These are phyloP conservation scores for Tuber borchii DNA, from an alignment of 495 filamentous ascomycete species.

Conservation along the genomic window DNA sequence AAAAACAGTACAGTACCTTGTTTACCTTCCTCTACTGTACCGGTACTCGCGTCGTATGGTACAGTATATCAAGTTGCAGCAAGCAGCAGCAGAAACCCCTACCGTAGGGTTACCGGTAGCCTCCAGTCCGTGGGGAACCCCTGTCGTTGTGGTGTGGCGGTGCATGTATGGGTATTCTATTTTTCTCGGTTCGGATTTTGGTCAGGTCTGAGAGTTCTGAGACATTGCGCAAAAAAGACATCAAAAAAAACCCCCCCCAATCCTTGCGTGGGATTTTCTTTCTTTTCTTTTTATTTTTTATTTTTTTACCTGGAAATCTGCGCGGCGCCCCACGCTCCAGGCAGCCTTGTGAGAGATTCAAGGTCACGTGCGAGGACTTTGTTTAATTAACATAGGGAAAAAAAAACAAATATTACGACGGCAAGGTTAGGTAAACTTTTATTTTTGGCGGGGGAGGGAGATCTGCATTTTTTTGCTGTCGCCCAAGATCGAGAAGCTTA, in stretches of 20 bases:
- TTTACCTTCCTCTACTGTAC: too few relatives aligned
- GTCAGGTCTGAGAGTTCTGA: not conserved
- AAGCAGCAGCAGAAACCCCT: too few relatives aligned
- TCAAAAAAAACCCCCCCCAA: not conserved
- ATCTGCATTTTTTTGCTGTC: not conserved
- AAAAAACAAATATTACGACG: not conserved
- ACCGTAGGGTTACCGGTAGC: too few relatives aligned
- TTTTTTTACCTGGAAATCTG: not conserved
- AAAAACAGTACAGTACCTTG: not conserved
- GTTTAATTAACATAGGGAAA: not conserved
- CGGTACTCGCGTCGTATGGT: too few relatives aligned
- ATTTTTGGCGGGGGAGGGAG: not conserved
- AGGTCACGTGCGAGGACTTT: not conserved
- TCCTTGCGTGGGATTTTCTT: not conserved
- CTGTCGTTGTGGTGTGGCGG: not conserved
- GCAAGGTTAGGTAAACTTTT: not conserved
- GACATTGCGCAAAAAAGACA: not conserved
- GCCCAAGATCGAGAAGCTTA: not conserved
- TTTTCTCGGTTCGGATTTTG: not conserved
- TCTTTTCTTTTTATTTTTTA: not conserved
- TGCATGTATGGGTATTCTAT: not conserved
- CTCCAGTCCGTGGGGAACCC: too few relatives aligned
- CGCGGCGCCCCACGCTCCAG: not conserved
- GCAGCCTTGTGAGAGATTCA: not conserved
- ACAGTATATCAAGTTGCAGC: too few relatives aligned